Conservation (phyloP, 257 asterid genomes). For the Lavandula angustifolia region DNA sequence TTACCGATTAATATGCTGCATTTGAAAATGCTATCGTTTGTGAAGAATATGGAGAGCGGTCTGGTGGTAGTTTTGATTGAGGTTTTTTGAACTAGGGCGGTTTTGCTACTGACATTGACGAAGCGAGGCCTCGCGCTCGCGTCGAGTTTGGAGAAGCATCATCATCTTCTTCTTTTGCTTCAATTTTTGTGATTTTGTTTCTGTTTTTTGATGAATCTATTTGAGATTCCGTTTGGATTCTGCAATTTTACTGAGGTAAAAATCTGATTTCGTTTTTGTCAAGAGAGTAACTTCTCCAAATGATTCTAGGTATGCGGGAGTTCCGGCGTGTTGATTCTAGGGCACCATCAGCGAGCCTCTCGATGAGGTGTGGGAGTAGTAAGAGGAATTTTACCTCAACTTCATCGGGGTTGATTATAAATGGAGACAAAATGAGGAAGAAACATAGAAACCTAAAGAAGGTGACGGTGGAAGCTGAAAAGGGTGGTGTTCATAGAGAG, state of each 20-base stretch:
- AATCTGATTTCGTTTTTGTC: not conserved
- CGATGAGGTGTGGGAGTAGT: not conserved
- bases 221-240: not conserved
- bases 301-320: not conserved
- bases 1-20: not conserved
- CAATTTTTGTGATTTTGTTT: not conserved
- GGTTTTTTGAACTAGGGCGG: not conserved
- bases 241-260: not conserved
- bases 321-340: not conserved
- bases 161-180: no score
- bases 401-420: not conserved
- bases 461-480: constrained; percentile 39
- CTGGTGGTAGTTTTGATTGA: not conserved
- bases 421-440: constrained; percentile 22
- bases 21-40: not conserved
- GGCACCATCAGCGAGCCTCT: constrained; percentile 19
- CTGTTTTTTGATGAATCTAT: not conserved
- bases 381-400: not conserved
- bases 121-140: not conserved
- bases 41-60: not conserved
- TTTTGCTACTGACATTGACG: not conserved
- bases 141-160: no score
- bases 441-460: constrained; percentile 31
- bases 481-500: constrained; percentile 33
- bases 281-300: constrained; percentile 18